A percentile compares a stretch with the other conserved stretches of the same genome.
Evolutionary conservation across 2,329 filamentous ascomycete species (phyloP).

Genomic region (Byssothecium circinans): DNA sequence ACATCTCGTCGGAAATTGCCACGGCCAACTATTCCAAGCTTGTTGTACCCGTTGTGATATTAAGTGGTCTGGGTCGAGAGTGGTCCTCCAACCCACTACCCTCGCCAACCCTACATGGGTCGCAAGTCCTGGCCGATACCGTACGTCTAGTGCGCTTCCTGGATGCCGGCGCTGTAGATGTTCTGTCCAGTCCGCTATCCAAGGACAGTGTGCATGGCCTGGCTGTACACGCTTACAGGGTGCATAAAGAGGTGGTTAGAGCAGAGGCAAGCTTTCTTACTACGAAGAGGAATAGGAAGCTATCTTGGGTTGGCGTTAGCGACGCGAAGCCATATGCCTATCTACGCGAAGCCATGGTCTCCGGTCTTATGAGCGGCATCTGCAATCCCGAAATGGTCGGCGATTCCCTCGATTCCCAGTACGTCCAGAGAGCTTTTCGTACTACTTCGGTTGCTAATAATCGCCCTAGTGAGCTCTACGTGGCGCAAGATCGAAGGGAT

Average conservation of each 20-base stretch:
- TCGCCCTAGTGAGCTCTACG: constrained; percentile 60
- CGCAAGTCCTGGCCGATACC: constrained; percentile 50
- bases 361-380: constrained; percentile 84
- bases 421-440: constrained; percentile 26
- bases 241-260: constrained; percentile 72
- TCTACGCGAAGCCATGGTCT: constrained; percentile 90
- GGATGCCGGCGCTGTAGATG: constrained; percentile 83
- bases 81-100: constrained; percentile 31
- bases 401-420: constrained; percentile 65
- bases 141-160: constrained; percentile 70
- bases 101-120: constrained; percentile 37
- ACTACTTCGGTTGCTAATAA: constrained; percentile 25
- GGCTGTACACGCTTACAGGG: constrained; percentile 80
- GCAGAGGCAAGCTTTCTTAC: constrained; percentile 74
- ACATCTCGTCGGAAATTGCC: constrained; percentile 47
- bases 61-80: constrained; percentile 43
- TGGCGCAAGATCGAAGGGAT: constrained; percentile 66
- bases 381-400: constrained; percentile 68
- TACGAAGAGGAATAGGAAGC: constrained; percentile 73
- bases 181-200: constrained; percentile 77
- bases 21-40: constrained; percentile 44
- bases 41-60: constrained; percentile 45
- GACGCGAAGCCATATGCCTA: constrained; percentile 87
- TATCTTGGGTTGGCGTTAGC: constrained; percentile 88
- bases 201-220: constrained; percentile 73